These are phyloP conservation scores for Marasmius sp. DNA, from an alignment of 1,284 basidiomycete species.

Conservation along the genomic window DNA sequence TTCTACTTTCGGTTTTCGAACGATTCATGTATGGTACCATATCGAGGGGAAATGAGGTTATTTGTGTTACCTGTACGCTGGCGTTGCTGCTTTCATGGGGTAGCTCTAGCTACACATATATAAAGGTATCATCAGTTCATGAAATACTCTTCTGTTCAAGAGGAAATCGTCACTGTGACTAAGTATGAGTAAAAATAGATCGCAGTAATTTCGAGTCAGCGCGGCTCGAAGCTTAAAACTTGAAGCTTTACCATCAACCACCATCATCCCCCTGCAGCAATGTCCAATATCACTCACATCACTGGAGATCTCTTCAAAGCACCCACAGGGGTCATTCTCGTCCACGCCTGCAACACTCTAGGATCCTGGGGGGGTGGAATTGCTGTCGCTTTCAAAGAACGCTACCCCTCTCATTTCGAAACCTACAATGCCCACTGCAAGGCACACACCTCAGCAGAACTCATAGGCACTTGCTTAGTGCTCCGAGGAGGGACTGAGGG, in stretches of 20 bases:
- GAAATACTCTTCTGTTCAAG: no score
- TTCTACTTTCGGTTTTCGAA: no score
- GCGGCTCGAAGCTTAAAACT: background rate
- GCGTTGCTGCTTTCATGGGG: no score
- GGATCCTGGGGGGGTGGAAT: constrained; percentile 41
- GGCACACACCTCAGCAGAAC: constrained; percentile 17
- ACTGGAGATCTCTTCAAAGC: background rate
- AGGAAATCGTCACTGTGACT: no score
- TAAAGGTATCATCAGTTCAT: no score
- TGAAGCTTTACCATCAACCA: background rate
- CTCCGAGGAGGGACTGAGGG: constrained; percentile 25
- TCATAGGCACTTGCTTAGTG: constrained; percentile 36
- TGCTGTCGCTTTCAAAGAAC: constrained; percentile 31
- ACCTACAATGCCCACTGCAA: constrained; percentile 33
- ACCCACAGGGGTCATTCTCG: constrained; percentile 28
- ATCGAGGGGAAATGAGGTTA: no score
- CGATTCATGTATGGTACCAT: no score
- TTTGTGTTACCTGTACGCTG: no score
- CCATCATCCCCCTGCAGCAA: background rate
- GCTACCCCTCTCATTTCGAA: constrained; percentile 33
- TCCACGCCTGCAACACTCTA: constrained; percentile 40
- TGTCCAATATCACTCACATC: background rate
- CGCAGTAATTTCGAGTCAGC: background rate
- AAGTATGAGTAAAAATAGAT: no score
- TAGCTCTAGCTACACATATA: no score